Conservation (phyloP, 192 early-diverging fungal genomes). For the Borealophlyctis nickersoniae region DNA sequence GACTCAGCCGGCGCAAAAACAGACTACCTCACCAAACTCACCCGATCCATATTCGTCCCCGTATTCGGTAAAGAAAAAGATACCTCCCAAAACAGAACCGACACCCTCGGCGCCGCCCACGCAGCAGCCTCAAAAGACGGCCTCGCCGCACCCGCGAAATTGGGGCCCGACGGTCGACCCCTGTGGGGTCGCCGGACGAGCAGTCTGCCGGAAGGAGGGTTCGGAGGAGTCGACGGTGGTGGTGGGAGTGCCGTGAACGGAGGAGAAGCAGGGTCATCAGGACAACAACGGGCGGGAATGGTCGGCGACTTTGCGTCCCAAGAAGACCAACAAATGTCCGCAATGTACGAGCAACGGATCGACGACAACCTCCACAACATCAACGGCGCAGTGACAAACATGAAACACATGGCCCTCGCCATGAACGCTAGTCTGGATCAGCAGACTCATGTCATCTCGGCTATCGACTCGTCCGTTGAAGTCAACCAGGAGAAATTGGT, state of each 20-base stretch:
- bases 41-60: constrained; percentile 13
- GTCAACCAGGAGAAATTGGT: constrained; percentile 2
- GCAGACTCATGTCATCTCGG: constrained; percentile 7
- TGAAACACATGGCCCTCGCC: constrained; percentile 10
- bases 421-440: constrained; percentile 7
- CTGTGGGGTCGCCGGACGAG: constrained; percentile 19
- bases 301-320: constrained; percentile 13
- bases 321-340: constrained; percentile 10
- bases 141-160: neutral
- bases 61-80: constrained; percentile 19
- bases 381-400: neutral
- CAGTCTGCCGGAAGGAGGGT: constrained; percentile 16
- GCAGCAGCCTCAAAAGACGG: neutral
- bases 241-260: neutral
- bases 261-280: neutral
- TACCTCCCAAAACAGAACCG: neutral
- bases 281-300: neutral
- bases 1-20: constrained; percentile 11
- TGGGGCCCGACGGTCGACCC: constrained; percentile 7
- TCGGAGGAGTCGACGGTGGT: too few species aligned
- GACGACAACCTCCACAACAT: constrained; percentile 14
- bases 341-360: constrained; percentile 15
- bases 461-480: constrained; percentile 7
- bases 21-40: constrained; percentile 18
- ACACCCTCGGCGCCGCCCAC: neutral